phyloP scores from a whole-genome alignment of 139 green algal species.

The Spirogloea muscicola region DNA sequence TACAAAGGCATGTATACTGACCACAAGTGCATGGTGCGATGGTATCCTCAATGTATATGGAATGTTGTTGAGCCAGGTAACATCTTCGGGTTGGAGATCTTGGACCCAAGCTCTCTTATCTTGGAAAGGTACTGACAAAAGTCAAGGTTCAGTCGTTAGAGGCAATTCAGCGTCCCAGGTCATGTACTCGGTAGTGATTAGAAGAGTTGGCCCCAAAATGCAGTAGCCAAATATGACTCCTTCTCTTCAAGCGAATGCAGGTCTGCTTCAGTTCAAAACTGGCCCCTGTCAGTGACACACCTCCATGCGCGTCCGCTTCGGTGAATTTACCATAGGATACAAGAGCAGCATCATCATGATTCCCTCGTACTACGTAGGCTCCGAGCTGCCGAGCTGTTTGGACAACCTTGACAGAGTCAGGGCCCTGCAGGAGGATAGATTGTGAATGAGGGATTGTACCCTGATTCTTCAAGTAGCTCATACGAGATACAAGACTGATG shows the following conservation, averaged over 20 bases:
- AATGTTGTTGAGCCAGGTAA: neutral
- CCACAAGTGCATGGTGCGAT: slow-evolving; percentile 7
- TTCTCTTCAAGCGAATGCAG: neutral
- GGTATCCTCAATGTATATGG: neutral
- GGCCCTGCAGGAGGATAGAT: neutral
- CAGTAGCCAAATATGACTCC: neutral
- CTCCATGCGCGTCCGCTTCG: neutral
- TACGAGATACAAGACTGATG: neutral
- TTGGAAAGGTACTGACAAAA: neutral
- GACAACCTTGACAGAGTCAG: slow-evolving; percentile 43
- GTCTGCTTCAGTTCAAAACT: no score
- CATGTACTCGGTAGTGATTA: neutral
- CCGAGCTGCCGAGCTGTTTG: slow-evolving; percentile 21
- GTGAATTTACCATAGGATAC: neutral
- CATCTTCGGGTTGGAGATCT: neutral
- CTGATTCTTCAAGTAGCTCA: neutral
- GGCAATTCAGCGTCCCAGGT: no score
- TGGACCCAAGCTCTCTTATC: neutral
- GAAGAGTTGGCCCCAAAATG: neutral
- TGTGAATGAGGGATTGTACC: neutral
- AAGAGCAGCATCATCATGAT: slow-evolving; percentile 57
- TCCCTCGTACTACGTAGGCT: slow-evolving; percentile 50
- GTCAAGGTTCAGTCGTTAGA: no score
- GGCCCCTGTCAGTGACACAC: no score
- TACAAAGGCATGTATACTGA: no score